Base-by-base conservation (phyloP, 306 rosid species). In the Gillenia trifoliata region DNA sequence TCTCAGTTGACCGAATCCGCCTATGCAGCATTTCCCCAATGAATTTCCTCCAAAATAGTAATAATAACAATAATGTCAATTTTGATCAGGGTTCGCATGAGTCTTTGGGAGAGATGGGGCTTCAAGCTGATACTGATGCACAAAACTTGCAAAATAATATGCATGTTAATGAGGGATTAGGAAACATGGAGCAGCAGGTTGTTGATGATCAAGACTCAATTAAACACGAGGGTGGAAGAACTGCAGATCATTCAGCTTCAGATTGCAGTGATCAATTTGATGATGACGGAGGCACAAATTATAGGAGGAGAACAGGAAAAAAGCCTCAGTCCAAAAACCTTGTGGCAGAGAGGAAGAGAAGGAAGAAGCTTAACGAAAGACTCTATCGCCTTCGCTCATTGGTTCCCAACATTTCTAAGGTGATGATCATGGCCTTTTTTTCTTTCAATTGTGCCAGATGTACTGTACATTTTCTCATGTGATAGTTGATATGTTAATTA, bases 391-490 rank as follows among this genome's bases (percentile, higher is more conserved):
- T 94, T 73, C 87, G 99, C 25, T 82, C 96, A 22, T 77, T 94
- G 92, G 99, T 94, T 80, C 99, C 99, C 23, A 89, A 74, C 25
- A 94, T 94, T 45, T 90, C 99, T 0, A 92, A 92, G 96, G 91
- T 87, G 75, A 73, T 66, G 45, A 22, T 30, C n/a, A 28, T 28
- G 47, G 47, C n/a, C 66, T 43, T 43, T 17, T 40, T 15, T 16
- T 23, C 41, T 11, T 57, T 25, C 60, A 54, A 54, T n/a, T 20
- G 59, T 25, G 5, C 38, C 29, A 61, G 5, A 29, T 61, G 38
- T 8, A 29, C 20, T 52, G 8, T 20, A 61, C 11, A 61, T 16
- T 61, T 61, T 23, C 66, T 3, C 15, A 61, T 61, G 5, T 61
- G 36, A 16, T 33, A 29, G n/a, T 29, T 61, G 11, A 29, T 29